Percentiles rank a stretch among this genome's conserved stretches.
Conservation (phyloP, 352 stramenopile genomes). For the Phytophthora rubi region DNA sequence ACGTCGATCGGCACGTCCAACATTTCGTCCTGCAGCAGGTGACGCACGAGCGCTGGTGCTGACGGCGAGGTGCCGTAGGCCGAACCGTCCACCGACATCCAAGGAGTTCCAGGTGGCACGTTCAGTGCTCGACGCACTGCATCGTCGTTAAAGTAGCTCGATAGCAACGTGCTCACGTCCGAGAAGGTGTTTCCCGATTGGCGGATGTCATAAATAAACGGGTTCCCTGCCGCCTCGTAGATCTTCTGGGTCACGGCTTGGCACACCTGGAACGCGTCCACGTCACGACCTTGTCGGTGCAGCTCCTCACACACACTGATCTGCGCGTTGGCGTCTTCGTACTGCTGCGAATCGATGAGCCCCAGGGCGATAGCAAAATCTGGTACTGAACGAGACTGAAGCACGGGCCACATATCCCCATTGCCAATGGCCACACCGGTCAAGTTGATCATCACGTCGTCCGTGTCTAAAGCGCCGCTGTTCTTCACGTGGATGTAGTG, state of each 20-base stretch:
- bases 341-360: conserved; percentile 86
- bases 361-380: conserved; percentile 84
- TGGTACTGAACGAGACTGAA: conserved; percentile 81
- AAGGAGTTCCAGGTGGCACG: conserved; percentile 69
- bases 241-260: conserved; percentile 78
- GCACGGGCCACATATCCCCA: conserved; percentile 83
- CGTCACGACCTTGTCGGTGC: conserved; percentile 70
- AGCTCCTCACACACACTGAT: conserved; percentile 82
- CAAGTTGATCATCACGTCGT: conserved; percentile 73
- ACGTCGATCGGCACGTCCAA: conserved; percentile 78
- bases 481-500: conserved; percentile 94
- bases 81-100: conserved; percentile 70
- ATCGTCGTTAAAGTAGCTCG: conserved; percentile 86
- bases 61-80: conserved; percentile 58
- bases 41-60: conserved; percentile 68
- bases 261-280: conserved; percentile 79
- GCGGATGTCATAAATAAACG: conserved; percentile 88
- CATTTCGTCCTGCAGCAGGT: conserved; percentile 80
- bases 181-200: conserved; percentile 64
- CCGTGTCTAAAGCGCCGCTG: conserved; percentile 22
- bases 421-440: conserved; percentile 93
- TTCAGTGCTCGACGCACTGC: conserved; percentile 87
- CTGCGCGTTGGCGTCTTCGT: conserved; percentile 71
- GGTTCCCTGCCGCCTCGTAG: conserved; percentile 75
- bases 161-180: conserved; percentile 56